Percentiles rank a stretch among this genome's conserved stretches.
These are phyloP conservation scores for Aegilops longissima DNA, from an alignment of 176 grass and related monocot species.

Conservation along the genomic window DNA sequence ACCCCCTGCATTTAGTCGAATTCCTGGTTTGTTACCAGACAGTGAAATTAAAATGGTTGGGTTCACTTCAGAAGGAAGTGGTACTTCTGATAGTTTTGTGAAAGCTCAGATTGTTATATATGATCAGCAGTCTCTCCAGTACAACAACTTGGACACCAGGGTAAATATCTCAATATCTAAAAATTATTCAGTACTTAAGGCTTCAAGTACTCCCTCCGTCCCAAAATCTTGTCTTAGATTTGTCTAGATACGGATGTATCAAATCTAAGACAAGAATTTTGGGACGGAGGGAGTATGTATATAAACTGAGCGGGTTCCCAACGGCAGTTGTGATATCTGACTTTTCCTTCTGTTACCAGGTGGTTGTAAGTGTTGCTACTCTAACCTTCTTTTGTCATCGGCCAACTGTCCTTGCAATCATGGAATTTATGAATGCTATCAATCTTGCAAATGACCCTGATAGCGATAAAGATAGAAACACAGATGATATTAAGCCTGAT, in stretches of 20 bases:
- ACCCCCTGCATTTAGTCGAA: constrained; percentile 71
- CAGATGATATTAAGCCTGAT: constrained; percentile 22
- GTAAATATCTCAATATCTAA: constrained; percentile 50
- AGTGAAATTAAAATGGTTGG: constrained; percentile 48
- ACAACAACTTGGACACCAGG: constrained; percentile 87
- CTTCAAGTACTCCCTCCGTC: not conserved
- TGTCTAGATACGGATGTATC: too few relatives aligned
- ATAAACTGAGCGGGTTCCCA: constrained; percentile 13
- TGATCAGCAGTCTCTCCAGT: constrained; percentile 80
- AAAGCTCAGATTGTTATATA: constrained; percentile 95
- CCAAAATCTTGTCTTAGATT: too few relatives aligned
- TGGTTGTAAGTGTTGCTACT: constrained; percentile 80
- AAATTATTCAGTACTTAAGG: not conserved
- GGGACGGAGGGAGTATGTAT: not conserved
- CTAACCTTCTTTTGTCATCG: constrained; percentile 95
- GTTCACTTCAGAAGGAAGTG: constrained; percentile 45
- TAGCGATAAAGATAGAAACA: constrained; percentile 41
- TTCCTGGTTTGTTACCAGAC: constrained; percentile 84
- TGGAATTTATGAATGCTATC: constrained; percentile 93
- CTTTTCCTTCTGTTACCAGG: constrained; percentile 60
- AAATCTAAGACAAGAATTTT: too few relatives aligned
- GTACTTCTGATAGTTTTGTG: constrained; percentile 81
- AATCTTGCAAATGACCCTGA: constrained; percentile 58
- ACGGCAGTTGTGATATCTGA: not conserved
- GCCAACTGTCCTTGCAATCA: constrained; percentile 84